Percentiles rank a stretch among this genome's conserved stretches.
Conservation (phyloP, 305 asterid genomes). For the Fraxinus floribunda region DNA sequence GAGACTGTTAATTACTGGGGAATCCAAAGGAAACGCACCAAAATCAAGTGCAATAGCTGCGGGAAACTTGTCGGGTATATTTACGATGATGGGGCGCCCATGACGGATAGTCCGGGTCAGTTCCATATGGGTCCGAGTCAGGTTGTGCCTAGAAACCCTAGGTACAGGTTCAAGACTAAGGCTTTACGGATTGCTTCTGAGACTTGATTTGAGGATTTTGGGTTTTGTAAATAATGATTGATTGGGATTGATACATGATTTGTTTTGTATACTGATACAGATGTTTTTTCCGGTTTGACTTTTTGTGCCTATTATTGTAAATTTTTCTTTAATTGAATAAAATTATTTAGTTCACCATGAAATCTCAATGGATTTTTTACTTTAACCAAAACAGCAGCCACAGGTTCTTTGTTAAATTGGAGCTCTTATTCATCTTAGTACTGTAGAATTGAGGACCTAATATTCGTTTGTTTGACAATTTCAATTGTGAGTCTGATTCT, state of each 20-base stretch:
- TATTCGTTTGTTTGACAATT: background rate
- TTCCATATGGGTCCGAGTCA: constrained; percentile 89
- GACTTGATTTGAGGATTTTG: constrained; percentile 30
- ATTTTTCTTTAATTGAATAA: constrained; percentile 14
- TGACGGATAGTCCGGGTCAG: constrained; percentile 73
- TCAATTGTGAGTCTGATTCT: background rate
- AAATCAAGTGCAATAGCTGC: constrained; percentile 71
- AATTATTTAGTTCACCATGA: no score
- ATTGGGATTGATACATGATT: background rate
- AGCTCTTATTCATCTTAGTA: no score
- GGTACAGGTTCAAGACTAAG: constrained; percentile 77
- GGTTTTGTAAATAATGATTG: constrained; percentile 16
- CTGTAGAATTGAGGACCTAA: no score
- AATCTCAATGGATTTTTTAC: background rate
- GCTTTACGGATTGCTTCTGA: constrained; percentile 50
- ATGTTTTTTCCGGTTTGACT: background rate
- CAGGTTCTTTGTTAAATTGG: no score
- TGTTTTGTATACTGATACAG: constrained; percentile 4
- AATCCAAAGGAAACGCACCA: constrained; percentile 73
- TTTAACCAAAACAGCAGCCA: background rate
- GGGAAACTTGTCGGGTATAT: constrained; percentile 61
- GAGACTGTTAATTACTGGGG: constrained; percentile 91
- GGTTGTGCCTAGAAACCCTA: constrained; percentile 80
- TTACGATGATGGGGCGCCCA: constrained; percentile 93
- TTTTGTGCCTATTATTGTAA: background rate